phyloP scores from a whole-genome alignment of 2,329 filamentous ascomycete genomes.

The Cercospora beticola region DNA sequence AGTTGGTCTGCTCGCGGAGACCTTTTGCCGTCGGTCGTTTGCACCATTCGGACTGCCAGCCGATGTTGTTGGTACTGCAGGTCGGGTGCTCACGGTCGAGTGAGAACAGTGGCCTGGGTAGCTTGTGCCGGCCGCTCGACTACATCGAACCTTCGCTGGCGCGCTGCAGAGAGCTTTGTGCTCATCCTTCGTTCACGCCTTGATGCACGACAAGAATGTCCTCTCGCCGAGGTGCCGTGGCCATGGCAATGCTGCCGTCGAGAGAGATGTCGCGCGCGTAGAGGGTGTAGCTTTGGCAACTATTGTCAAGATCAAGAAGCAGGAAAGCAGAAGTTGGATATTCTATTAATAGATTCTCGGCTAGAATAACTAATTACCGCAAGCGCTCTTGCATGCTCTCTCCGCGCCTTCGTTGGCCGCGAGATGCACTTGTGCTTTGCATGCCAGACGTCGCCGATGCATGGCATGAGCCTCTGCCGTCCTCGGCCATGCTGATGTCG shows the following conservation, averaged over 20 bases:
- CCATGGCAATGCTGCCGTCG: background rate
- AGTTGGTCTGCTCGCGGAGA: background rate
- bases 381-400: background rate
- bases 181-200: background rate
- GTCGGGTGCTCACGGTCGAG: background rate
- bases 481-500: background rate
- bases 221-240: background rate
- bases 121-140: conserved; percentile 3
- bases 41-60: background rate
- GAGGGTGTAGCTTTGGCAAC: background rate
- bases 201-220: background rate
- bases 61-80: background rate
- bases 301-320: background rate
- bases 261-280: background rate
- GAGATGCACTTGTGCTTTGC: background rate
- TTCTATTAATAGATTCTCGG: background rate
- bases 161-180: background rate
- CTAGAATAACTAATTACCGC: background rate
- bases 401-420: background rate
- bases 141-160: background rate
- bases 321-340: background rate
- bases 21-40: background rate
- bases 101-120: background rate
- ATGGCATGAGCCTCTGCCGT: background rate
- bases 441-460: background rate